Percentiles rank a stretch among this genome's conserved stretches.
phyloP scores from a whole-genome alignment of 352 stramenopile species.

The Globisporangium megalacanthum region DNA sequence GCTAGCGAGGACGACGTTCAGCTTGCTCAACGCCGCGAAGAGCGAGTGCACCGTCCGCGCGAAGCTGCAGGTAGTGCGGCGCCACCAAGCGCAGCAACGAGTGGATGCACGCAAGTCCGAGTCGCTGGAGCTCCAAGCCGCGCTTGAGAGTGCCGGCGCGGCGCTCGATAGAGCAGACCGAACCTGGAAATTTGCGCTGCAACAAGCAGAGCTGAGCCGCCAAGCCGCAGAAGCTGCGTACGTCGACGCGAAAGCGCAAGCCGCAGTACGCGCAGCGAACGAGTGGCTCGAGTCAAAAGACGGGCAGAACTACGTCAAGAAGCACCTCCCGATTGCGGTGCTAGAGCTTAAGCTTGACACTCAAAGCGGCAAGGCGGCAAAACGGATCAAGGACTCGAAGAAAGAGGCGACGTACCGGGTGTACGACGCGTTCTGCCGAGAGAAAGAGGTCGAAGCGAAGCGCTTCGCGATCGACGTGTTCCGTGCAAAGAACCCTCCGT shows the following conservation, averaged over 20 bases:
- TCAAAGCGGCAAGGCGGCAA: conserved; percentile 35
- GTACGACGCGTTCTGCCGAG: background rate
- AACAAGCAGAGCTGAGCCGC: conserved; percentile 28
- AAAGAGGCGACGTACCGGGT: conserved; percentile 7
- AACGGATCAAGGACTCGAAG: conserved; percentile 16
- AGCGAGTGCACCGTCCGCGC: conserved; percentile 50
- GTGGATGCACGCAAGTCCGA: conserved; percentile 7
- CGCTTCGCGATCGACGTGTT: conserved; percentile 6
- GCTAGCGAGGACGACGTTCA: conserved; percentile 23
- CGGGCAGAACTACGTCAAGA: conserved; percentile 55
- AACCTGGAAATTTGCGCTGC: conserved; percentile 30
- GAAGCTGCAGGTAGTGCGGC: conserved; percentile 53
- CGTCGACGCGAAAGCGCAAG: conserved; percentile 13
- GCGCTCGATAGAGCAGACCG: conserved; percentile 24
- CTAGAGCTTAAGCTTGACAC: conserved; percentile 50
- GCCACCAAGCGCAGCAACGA: conserved; percentile 19
- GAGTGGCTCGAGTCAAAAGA: conserved; percentile 69
- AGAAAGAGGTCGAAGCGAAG: conserved; percentile 7
- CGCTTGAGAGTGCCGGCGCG: conserved; percentile 22
- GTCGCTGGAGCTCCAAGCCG: conserved; percentile 25
- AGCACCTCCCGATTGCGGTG: conserved; percentile 29
- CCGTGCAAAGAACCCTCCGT: conserved; percentile 3
- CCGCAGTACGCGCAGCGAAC: conserved; percentile 17
- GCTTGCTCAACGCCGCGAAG: conserved; percentile 39
- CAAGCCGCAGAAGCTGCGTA: conserved; percentile 30